phyloP scores from a whole-genome alignment of 2,329 filamentous ascomycete genomes.

The Volutella citrinella region DNA sequence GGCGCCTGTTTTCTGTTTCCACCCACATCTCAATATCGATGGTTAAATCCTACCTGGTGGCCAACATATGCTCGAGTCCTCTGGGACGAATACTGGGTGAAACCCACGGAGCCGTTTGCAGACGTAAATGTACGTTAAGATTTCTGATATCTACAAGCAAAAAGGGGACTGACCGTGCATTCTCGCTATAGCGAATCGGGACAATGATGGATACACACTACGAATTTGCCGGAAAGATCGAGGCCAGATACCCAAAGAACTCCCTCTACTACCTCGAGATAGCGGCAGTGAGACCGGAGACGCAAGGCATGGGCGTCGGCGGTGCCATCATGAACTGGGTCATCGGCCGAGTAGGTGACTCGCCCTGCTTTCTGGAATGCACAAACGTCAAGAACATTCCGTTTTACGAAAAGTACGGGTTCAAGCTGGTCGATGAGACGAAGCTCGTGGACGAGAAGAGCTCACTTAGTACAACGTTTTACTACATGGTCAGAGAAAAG shows the following conservation, averaged over 20 bases:
- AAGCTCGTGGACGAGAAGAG: background rate
- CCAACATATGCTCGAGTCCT: conserved; percentile 2
- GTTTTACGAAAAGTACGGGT: conserved; percentile 8
- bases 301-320: conserved; percentile 5
- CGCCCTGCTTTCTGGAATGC: conserved; percentile 6
- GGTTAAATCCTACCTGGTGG: conserved; percentile 10
- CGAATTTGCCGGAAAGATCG: background rate
- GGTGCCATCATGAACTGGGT: conserved; percentile 5
- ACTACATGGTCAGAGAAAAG: conserved; percentile 6
- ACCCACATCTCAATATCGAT: conserved; percentile 2
- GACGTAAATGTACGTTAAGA: background rate
- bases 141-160: too few relatives aligned
- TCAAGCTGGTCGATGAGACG: conserved; percentile 1
- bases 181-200: conserved; percentile 1
- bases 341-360: conserved; percentile 1
- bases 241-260: background rate
- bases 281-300: conserved; percentile 3
- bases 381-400: conserved; percentile 2
- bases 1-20: conserved; percentile 5
- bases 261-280: conserved; percentile 6
- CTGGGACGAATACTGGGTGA: conserved; percentile 5
- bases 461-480: conserved; percentile 1
- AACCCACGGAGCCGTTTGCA: conserved; percentile 4
- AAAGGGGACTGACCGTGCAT: background rate
- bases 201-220: conserved; percentile 1